These are phyloP conservation scores for Sedum album DNA, from an alignment of 164 flowering plant species.

Conservation along the genomic window DNA sequence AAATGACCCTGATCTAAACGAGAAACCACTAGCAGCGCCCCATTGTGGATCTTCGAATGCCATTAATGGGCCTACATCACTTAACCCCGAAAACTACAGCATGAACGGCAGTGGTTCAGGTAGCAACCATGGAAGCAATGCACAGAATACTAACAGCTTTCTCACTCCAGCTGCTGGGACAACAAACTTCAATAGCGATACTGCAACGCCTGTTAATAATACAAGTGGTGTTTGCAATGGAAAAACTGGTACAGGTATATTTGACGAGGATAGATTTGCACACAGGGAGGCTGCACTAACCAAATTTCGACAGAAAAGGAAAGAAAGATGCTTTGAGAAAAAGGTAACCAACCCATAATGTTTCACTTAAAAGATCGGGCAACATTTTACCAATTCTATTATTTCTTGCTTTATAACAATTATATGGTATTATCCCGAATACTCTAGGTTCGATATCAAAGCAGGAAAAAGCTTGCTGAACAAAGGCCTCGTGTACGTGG, in stretches of 20 bases:
- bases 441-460: conserved; percentile 45
- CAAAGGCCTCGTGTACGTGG: conserved; percentile 50
- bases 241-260: conserved; percentile 26
- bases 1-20: conserved; percentile 30
- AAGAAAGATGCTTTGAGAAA: conserved; percentile 75
- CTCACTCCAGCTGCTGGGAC: conserved; percentile 25
- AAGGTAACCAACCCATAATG: conserved; percentile 35
- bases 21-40: conserved; percentile 26
- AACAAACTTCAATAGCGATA: conserved; percentile 39
- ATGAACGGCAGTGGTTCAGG: conserved; percentile 65
- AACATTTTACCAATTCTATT: not conserved
- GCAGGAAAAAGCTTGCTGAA: conserved; percentile 55
- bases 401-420: too few relatives aligned
- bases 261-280: conserved; percentile 43
- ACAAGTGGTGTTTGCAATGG: conserved; percentile 33
- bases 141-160: conserved; percentile 46
- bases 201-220: conserved; percentile 32
- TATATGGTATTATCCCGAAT: not conserved
- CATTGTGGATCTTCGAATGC: conserved; percentile 55
- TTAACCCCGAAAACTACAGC: conserved; percentile 38
- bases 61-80: conserved; percentile 30
- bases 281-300: conserved; percentile 72
- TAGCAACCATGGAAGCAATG: conserved; percentile 69
- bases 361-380: not conserved
- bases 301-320: conserved; percentile 75